Evolutionary conservation across 1,284 basidiomycete genomes (phyloP).

Genomic region (Ceratobasidium sp.): DNA sequence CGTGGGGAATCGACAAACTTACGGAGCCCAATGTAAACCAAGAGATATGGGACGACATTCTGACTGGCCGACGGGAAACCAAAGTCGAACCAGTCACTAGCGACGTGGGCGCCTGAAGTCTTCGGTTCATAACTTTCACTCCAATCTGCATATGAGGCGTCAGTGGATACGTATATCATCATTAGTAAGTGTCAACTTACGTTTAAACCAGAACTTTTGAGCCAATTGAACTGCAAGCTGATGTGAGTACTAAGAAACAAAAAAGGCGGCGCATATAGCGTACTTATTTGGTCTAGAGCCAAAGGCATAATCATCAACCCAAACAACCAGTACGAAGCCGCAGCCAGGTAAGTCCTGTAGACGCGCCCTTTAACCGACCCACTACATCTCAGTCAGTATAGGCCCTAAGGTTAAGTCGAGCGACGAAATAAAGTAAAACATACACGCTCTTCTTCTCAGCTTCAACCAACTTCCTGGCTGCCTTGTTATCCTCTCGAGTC

Average conservation of each 20-base stretch:
- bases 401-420: neutral
- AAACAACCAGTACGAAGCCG: slow-evolving; percentile 45
- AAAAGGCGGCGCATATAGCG: neutral
- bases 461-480: slow-evolving; percentile 45
- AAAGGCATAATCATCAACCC: slow-evolving; percentile 1
- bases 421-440: neutral
- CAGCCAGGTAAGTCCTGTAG: slow-evolving; percentile 42
- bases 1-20: neutral
- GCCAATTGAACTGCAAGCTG: slow-evolving; percentile 11
- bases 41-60: slow-evolving; percentile 42
- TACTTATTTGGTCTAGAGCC: slow-evolving; percentile 13
- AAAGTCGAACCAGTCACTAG: neutral
- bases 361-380: slow-evolving; percentile 24
- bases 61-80: slow-evolving; percentile 25
- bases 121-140: slow-evolving; percentile 39
- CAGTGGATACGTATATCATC: neutral
- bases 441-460: slow-evolving; percentile 45
- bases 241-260: no score
- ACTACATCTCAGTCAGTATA: neutral
- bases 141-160: slow-evolving; percentile 16
- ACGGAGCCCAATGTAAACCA: slow-evolving; percentile 34
- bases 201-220: slow-evolving; percentile 45
- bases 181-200: neutral
- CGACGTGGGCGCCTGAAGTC: neutral
- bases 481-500: neutral